Percentiles rank a stretch among this genome's conserved stretches.
Conservation (phyloP, 164 flowering plant genomes). For the Macadamia tetraphylla region DNA sequence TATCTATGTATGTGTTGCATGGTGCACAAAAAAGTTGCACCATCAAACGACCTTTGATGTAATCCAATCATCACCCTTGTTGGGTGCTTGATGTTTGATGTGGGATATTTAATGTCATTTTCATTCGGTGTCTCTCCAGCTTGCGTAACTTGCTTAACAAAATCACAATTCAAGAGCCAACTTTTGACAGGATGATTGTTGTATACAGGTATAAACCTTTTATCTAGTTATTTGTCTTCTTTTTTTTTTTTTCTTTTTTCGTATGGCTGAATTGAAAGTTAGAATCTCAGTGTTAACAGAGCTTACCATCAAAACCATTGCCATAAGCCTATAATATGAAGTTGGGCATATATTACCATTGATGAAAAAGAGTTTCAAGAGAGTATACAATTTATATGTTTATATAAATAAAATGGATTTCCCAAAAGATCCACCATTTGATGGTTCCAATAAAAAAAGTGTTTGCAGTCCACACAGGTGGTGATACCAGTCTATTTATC, state of each 20-base stretch:
- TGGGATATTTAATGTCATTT: constrained; percentile 4
- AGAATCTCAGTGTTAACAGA: neutral
- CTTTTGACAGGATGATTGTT: constrained; percentile 91
- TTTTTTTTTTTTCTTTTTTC: neutral
- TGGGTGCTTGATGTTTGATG: neutral
- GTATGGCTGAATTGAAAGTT: neutral
- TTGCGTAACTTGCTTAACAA: constrained; percentile 48
- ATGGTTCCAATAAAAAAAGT: neutral
- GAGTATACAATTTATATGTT: neutral
- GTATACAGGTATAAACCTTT: constrained; percentile 64
- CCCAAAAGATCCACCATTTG: neutral
- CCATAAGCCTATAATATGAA: neutral
- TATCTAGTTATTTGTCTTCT: neutral
- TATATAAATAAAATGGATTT: neutral
- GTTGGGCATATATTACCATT: neutral
- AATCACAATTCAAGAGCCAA: constrained; percentile 91
- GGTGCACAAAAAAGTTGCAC: too few species aligned
- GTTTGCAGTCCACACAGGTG: neutral
- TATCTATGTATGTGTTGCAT: too few species aligned
- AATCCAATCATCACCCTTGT: neutral
- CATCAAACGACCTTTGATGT: too few species aligned
- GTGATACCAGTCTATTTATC: neutral
- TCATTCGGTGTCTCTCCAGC: constrained; percentile 33
- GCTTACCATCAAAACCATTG: neutral
- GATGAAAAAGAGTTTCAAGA: neutral